Base-by-base conservation (phyloP, 148 eudicot species). In the Cornus florida region DNA sequence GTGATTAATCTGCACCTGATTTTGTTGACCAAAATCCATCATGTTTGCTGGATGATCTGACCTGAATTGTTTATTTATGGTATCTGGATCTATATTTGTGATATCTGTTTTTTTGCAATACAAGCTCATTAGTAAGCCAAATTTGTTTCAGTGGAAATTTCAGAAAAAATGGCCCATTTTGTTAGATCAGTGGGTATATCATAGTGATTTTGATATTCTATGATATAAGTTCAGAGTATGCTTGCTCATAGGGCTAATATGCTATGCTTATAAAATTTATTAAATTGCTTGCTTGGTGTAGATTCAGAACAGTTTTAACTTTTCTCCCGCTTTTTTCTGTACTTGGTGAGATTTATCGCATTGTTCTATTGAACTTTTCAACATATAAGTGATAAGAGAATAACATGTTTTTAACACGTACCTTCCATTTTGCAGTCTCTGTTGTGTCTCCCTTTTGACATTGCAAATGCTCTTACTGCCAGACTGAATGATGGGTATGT, bases 401-500 rank as follows among this genome's bases (percentile, higher is more conserved):
- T 17, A 60, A 20, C 20, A 57, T 57, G 20, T 12, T 12, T 57
- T 5, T 57, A 60, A 20, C 23, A 60, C 2, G 23, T 60, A 1
- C 59, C 59, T 13, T 53, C 7, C 17, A 60, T 60, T 60, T 66
- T 87, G 81, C 97, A 93, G 98, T 86, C 94, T 41, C 84, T 93
- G 73, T 50, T 92, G 71, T 93, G 86, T 89, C 91, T 93, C 60
- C 98, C 98, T 56, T 82, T 93, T 39, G 98, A 93, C 80, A 90
- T 93, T 89, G 96, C 98, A 73, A 93, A 93, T 80, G 82, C 91
- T 72, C 87, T 93, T 85, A 90, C 98, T 79, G 98, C 98, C 70
- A 87, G 84, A 78, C 89, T 93, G 56, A 93, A 93, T 87, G 91
- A 92, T 41, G 98, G 98, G 98, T 93, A 77, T 23, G 86, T 79